Percentiles rank a stretch among this genome's conserved stretches.
Evolutionary conservation across 108 stramenopile species (phyloP).

Genomic region (Skeletonema marinoi): DNA sequence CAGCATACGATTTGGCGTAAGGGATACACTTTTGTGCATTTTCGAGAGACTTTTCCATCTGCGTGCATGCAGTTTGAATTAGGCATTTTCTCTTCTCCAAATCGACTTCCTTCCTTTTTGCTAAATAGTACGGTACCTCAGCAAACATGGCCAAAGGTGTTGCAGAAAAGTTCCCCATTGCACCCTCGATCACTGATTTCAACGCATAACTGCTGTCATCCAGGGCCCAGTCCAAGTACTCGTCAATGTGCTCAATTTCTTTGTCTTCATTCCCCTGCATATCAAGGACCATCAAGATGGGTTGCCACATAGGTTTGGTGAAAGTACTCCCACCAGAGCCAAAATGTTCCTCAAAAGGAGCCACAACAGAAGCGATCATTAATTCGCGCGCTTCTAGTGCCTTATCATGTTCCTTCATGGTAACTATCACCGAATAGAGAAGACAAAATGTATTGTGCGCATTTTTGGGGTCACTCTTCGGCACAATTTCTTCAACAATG

Average conservation of each 20-base stretch:
- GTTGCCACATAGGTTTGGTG: constrained; percentile 53
- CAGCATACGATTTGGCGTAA: background rate
- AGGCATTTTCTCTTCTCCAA: constrained; percentile 8
- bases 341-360: constrained; percentile 51
- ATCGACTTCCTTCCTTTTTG: constrained; percentile 18
- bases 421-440: constrained; percentile 55
- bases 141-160: constrained; percentile 30
- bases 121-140: constrained; percentile 36
- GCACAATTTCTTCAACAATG: constrained; percentile 55
- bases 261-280: constrained; percentile 29
- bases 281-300: constrained; percentile 57
- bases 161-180: constrained; percentile 30
- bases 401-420: constrained; percentile 58
- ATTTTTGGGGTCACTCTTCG: constrained; percentile 60
- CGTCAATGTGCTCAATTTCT: constrained; percentile 39
- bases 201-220: constrained; percentile 42
- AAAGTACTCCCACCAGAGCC: constrained; percentile 51
- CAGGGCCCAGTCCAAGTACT: constrained; percentile 59
- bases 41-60: constrained; percentile 26
- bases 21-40: constrained; percentile 3
- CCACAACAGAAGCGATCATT: constrained; percentile 42
- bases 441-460: constrained; percentile 60
- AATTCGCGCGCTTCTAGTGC: constrained; percentile 42
- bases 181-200: constrained; percentile 12
- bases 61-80: constrained; percentile 11